Conservation (phyloP, 1,284 basidiomycete species). For the Puccinia coronata region DNA sequence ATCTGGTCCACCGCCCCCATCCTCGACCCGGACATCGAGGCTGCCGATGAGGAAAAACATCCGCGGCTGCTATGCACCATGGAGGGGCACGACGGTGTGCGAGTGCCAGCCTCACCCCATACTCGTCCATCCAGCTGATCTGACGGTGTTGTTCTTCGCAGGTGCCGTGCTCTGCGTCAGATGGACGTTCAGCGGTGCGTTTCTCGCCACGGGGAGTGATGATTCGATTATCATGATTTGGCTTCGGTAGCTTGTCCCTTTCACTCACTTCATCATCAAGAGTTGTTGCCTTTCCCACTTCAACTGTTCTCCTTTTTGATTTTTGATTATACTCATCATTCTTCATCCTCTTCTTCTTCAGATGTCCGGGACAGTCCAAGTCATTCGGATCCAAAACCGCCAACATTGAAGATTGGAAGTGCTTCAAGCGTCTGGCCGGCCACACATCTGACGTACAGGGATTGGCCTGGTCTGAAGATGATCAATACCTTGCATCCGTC, state of each 20-base stretch:
- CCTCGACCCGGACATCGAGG: slow-evolving; percentile 71
- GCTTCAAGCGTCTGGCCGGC: slow-evolving; percentile 43
- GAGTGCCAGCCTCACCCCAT: neutral
- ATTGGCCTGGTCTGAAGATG: slow-evolving; percentile 89
- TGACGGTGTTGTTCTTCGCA: slow-evolving; percentile 51
- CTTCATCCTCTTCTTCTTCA: too few relatives aligned
- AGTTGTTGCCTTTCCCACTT: too few relatives aligned
- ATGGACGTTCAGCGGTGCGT: slow-evolving; percentile 91
- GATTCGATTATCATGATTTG: slow-evolving; percentile 95
- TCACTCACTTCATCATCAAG: too few relatives aligned
- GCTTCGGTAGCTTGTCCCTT: slow-evolving; percentile 74
- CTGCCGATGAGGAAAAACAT: slow-evolving; percentile 67
- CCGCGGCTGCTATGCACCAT: slow-evolving; percentile 88
- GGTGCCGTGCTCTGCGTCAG: slow-evolving; percentile 88
- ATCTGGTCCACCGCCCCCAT: slow-evolving; percentile 97
- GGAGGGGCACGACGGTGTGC: slow-evolving; percentile 78
- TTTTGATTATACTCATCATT: slow-evolving; percentile 52
- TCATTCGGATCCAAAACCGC: slow-evolving; percentile 50
- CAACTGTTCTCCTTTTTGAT: neutral
- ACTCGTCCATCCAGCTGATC: neutral
- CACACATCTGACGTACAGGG: slow-evolving; percentile 80
- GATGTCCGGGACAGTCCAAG: slow-evolving; percentile 20
- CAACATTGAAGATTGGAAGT: slow-evolving; percentile 25
- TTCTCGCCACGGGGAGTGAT: slow-evolving; percentile 94
- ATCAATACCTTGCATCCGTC: slow-evolving; percentile 87